A percentile compares a stretch with the other conserved stretches of the same genome.
phyloP scores from a whole-genome alignment of 2,329 filamentous ascomycete species.

The Trichoderma sp. region DNA sequence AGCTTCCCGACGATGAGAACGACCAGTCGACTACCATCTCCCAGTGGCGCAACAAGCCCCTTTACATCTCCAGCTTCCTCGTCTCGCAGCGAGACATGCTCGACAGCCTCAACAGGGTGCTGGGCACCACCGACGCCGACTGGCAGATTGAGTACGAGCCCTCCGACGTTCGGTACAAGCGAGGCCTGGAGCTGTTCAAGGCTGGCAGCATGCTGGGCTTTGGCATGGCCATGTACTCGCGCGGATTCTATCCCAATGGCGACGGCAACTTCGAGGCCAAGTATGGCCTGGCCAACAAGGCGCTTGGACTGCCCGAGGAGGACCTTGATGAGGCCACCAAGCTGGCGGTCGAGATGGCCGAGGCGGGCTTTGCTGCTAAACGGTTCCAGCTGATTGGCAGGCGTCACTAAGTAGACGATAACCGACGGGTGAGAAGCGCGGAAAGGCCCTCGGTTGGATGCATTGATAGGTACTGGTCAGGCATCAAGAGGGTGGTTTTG shows the following conservation, averaged over 20 bases:
- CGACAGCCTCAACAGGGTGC: conserved; percentile 60
- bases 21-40: conserved; percentile 44
- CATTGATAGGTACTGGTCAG: no score
- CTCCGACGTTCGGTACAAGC: conserved; percentile 46
- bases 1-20: conserved; percentile 46
- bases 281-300: conserved; percentile 49
- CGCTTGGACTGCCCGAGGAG: conserved; percentile 61
- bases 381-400: background rate
- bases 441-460: no score
- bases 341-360: conserved; percentile 48
- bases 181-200: conserved; percentile 50
- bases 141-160: conserved; percentile 60
- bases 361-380: conserved; percentile 15
- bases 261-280: conserved; percentile 48
- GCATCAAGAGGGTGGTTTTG: no score
- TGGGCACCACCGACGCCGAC: conserved; percentile 58
- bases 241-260: conserved; percentile 53
- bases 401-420: background rate
- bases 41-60: conserved; percentile 47
- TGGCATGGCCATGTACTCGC: conserved; percentile 55
- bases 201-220: conserved; percentile 48
- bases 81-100: conserved; percentile 67
- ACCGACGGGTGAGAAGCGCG: background rate
- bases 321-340: conserved; percentile 59
- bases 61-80: conserved; percentile 60